Percentiles rank a stretch among this genome's conserved stretches.
phyloP scores from a whole-genome alignment of 106 monocot species.

The Acanthochlamys bracteata region DNA sequence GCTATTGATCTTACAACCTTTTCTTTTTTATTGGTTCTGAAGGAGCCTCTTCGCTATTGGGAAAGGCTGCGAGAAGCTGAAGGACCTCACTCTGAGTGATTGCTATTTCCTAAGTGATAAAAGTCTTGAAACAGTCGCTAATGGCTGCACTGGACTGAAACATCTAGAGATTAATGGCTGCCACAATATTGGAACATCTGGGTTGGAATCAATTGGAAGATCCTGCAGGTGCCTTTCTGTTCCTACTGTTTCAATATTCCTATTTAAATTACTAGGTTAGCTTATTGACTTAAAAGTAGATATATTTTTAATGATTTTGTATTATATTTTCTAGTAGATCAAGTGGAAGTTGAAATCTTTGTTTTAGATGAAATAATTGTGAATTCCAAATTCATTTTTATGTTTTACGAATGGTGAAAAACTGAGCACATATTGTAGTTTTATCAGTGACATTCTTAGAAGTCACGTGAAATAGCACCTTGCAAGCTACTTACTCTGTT shows the following conservation, averaged over 20 bases:
- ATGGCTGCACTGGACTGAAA: constrained; percentile 63
- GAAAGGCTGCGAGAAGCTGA: constrained; percentile 80
- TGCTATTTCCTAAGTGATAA: constrained; percentile 80
- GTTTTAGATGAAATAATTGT: too few species aligned
- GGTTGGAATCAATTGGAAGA: constrained; percentile 69
- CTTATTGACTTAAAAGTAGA: too few species aligned
- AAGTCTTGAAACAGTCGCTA: constrained; percentile 73
- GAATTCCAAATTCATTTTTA: too few species aligned
- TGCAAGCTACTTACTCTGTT: too few species aligned
- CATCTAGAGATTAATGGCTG: constrained; percentile 86
- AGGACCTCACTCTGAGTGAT: constrained; percentile 69
- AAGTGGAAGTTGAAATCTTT: too few species aligned
- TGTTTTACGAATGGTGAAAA: too few species aligned
- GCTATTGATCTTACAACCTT: background rate
- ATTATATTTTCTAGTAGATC: too few species aligned
- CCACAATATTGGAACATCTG: constrained; percentile 76
- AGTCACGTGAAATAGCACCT: too few species aligned
- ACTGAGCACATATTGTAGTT: too few species aligned
- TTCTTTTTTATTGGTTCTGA: constrained; percentile 10
- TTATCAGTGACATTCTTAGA: too few species aligned
- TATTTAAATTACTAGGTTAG: background rate
- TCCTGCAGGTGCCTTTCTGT: constrained; percentile 58
- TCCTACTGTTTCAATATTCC: background rate
- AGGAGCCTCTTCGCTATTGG: constrained; percentile 89
- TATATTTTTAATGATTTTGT: too few species aligned